Evolutionary conservation across 768 basidiomycete genomes (phyloP).

Genomic region (Tulasnella sp.): DNA sequence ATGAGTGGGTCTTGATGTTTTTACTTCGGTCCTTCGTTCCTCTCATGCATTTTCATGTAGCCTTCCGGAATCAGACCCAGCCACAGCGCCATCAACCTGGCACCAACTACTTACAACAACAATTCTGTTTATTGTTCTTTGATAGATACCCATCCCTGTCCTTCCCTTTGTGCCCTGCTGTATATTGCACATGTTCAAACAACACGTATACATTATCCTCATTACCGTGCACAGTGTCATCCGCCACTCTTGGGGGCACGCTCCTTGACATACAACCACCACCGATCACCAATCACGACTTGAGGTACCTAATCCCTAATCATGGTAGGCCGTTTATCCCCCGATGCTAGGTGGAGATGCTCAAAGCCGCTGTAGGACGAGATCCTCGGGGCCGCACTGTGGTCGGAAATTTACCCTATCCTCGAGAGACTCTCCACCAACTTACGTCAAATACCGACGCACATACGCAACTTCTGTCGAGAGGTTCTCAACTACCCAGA

Average conservation of each 20-base stretch:
- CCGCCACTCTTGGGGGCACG: slow-evolving; percentile 37
- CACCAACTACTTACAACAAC: not conserved
- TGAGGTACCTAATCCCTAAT: not conserved
- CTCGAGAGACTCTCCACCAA: not conserved
- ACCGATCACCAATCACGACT: not conserved
- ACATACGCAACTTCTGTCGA: not conserved
- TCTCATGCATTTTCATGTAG: not conserved
- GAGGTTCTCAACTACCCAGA: not conserved
- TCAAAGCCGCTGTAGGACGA: not conserved
- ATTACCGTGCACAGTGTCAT: slow-evolving; percentile 51
- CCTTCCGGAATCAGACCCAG: not conserved
- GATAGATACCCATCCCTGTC: not conserved
- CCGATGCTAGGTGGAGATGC: not conserved
- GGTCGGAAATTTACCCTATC: not conserved
- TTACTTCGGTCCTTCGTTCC: not conserved
- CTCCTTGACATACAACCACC: not conserved
- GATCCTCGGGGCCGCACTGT: not conserved
- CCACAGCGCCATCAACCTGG: not conserved
- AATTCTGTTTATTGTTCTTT: not conserved
- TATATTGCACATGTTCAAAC: slow-evolving; percentile 14
- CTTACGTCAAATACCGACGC: not conserved
- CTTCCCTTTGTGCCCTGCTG: not conserved
- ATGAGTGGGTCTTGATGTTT: not conserved
- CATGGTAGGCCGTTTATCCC: not conserved
- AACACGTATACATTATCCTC: slow-evolving; percentile 24